Conservation (phyloP, 257 asterid genomes). For the Nyctanthes arbortristis region DNA sequence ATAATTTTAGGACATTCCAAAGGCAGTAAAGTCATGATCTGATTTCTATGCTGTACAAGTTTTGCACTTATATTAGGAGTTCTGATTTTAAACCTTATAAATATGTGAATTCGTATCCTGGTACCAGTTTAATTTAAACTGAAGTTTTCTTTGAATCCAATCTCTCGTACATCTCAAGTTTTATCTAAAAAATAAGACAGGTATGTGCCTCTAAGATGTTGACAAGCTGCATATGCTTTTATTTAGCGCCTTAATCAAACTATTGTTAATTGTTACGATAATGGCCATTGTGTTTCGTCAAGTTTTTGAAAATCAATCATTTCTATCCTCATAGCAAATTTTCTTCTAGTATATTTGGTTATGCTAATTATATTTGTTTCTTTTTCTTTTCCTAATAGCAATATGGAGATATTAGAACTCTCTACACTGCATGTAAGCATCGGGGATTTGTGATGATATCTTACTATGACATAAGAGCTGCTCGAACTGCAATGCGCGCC, state of each 20-base stretch:
- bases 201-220: not conserved
- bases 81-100: not conserved
- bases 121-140: not conserved
- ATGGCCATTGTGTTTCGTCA: not conserved
- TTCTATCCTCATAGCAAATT: conserved; percentile 1
- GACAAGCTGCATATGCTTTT: not conserved
- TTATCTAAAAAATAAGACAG: not conserved
- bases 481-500: conserved; percentile 88
- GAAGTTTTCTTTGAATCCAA: not conserved
- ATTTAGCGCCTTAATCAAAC: not conserved
- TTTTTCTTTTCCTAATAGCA: conserved; percentile 44
- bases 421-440: conserved; percentile 94
- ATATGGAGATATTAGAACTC: conserved; percentile 95
- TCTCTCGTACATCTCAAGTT: not conserved
- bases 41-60: not conserved
- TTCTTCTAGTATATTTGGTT: not conserved
- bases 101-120: not conserved
- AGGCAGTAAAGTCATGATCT: not conserved
- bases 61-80: not conserved
- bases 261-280: not conserved
- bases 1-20: not conserved
- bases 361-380: not conserved
- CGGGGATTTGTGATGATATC: conserved; percentile 99
- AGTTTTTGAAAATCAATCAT: not conserved
- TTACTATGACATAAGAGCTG: conserved; percentile 96